Evolutionary conservation across 2,329 filamentous ascomycete species (phyloP).

Genomic region (Phialemoniopsis sp.): DNA sequence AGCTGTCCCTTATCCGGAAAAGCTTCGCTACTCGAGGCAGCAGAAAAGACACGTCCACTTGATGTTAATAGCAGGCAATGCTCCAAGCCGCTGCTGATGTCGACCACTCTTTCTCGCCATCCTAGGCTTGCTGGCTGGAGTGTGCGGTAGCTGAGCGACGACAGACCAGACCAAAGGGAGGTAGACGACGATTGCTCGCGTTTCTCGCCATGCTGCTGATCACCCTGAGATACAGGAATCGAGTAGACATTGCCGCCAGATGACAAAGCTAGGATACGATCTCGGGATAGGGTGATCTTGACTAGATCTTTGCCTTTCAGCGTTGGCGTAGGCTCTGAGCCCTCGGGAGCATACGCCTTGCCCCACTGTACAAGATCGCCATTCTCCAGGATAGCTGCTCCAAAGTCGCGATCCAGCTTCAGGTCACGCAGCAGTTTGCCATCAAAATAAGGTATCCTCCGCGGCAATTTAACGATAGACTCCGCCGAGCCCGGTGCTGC

Average conservation of each 20-base stretch:
- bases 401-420: constrained; percentile 78
- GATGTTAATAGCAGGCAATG: constrained; percentile 84
- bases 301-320: constrained; percentile 76
- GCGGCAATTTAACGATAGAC: constrained; percentile 71
- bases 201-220: constrained; percentile 64
- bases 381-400: constrained; percentile 80
- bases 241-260: constrained; percentile 79
- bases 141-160: constrained; percentile 63
- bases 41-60: constrained; percentile 80
- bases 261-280: constrained; percentile 78
- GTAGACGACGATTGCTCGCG: constrained; percentile 8
- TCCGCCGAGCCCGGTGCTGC: constrained; percentile 81
- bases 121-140: constrained; percentile 61
- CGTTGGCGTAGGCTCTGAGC: constrained; percentile 65
- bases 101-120: constrained; percentile 68
- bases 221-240: constrained; percentile 68
- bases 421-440: constrained; percentile 80
- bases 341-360: constrained; percentile 47
- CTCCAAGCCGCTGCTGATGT: constrained; percentile 76
- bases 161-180: constrained; percentile 62
- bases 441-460: constrained; percentile 78
- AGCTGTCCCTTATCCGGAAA: constrained; percentile 85
- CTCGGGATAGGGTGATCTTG: constrained; percentile 72
- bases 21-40: constrained; percentile 72
- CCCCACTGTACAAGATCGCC: constrained; percentile 95